phyloP scores from a whole-genome alignment of 768 basidiomycete genomes.

The Podaxis pistillaris region DNA sequence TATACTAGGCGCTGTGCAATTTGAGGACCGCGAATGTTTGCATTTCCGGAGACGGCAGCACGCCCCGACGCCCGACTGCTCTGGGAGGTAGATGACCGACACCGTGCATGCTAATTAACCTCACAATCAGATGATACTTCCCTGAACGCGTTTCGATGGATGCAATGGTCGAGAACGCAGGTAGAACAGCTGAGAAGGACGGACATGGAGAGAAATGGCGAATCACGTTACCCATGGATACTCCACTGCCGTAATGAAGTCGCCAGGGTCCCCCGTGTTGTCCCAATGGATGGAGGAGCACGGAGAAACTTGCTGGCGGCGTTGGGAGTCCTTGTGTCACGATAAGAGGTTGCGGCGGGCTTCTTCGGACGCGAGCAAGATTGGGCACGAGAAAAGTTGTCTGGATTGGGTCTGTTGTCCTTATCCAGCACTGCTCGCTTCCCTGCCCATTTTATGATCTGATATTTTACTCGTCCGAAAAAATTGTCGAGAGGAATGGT shows the following conservation, averaged over 20 bases:
- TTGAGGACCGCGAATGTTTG: neutral
- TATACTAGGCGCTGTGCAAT: too few relatives aligned
- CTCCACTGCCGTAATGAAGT: conserved; percentile 4
- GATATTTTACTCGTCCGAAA: neutral
- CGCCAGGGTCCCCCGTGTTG: neutral
- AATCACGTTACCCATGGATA: neutral
- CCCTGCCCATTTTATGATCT: neutral
- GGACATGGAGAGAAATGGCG: neutral
- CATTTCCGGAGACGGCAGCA: neutral
- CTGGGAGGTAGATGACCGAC: neutral
- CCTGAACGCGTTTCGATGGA: neutral
- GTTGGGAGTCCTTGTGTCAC: neutral
- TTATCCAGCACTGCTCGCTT: neutral
- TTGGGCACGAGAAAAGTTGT: neutral
- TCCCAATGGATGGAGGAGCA: neutral
- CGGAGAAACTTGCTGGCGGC: neutral
- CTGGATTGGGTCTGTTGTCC: neutral
- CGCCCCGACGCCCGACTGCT: neutral
- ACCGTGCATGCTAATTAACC: neutral
- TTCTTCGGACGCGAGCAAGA: neutral
- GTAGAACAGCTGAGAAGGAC: neutral
- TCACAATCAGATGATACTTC: neutral
- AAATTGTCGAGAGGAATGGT: neutral
- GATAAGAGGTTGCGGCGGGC: too few relatives aligned
- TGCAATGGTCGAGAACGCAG: neutral